Evolutionary conservation across 2,329 filamentous ascomycete species (phyloP), one percentile per base, ranked within the genome.

Genomic region (Cadophora luteo-olivacea): DNA sequence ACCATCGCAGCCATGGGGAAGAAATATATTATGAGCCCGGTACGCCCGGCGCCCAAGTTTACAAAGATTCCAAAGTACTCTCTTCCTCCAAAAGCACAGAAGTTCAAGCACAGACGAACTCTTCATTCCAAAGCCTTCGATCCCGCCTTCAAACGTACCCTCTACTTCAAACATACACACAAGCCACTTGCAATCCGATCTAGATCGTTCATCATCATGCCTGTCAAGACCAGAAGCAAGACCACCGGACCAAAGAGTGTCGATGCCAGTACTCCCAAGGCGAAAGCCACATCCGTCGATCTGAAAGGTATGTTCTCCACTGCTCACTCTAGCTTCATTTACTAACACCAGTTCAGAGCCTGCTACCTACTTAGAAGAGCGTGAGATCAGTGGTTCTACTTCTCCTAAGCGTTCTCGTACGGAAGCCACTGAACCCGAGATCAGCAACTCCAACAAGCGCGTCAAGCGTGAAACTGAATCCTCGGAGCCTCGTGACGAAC

Each of bases 171-270:
- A 29, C 12, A 45, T 45, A 45, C 41, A 49, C 45, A 49, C 45
- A 64, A 33, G 14, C 61, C 49, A 38, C 61, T 64, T 38, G 49
- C 61, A 14, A 29, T 54, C 41, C 61, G 61, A 4, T 64, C 61
- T 16, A 32, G 61, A 19, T 32, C 29, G 1, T 38, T 22, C 19
- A 16, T 52, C 48, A 33, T 19, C 4, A 64, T 64, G 61, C 32
- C 38, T 63, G 19, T 38, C 45, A 48, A 48, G 36, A 61, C 58
- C 6, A 61, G 58, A 49, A 22, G 24, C 24, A 61, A 32, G 38
- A 29, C 38, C 24, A 16, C 14, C 5, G 58, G 45, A 19, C 58
- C 45, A 45, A 48, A 49, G 38, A 60, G 33, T 25, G 32, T 60
- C 33, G 11, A 36, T 25, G 12, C n/a, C 33, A 36, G 19, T 41